Percentiles rank a stretch among this genome's conserved stretches.
These are phyloP conservation scores for Trichoderma aggressivum DNA, from an alignment of 2,329 filamentous ascomycete species.

Conservation along the genomic window DNA sequence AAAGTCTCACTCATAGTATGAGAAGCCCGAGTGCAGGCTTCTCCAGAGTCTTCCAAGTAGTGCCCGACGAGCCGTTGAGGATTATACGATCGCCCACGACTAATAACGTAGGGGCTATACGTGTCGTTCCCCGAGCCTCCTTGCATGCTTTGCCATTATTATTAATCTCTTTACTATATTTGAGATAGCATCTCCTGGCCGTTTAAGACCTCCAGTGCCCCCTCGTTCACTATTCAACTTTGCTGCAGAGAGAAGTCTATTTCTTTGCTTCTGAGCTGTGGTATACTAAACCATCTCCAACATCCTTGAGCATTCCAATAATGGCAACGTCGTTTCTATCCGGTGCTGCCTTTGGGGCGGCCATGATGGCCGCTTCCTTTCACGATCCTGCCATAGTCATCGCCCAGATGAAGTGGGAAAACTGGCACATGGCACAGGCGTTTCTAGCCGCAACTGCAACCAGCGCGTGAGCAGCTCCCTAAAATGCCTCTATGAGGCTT, in stretches of 20 bases:
- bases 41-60: neutral
- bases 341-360: slow-evolving; percentile 60
- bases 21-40: neutral
- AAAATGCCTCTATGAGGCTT: neutral
- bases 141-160: neutral
- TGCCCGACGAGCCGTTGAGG: neutral
- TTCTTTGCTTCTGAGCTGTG: neutral
- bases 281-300: neutral
- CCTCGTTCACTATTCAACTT: neutral
- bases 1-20: neutral
- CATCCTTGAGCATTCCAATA: neutral
- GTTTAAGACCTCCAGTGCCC: neutral
- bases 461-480: slow-evolving; percentile 51
- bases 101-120: neutral
- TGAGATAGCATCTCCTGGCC: neutral
- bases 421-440: slow-evolving; percentile 64
- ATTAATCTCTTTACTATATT: neutral
- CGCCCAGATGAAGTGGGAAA: slow-evolving; percentile 56
- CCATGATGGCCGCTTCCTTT: slow-evolving; percentile 58
- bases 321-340: slow-evolving; percentile 39
- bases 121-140: neutral
- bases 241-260: neutral
- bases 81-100: neutral
- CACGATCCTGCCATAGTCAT: slow-evolving; percentile 58
- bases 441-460: slow-evolving; percentile 61